Conservation (phyloP, 1,284 basidiomycete genomes). For the Microstroma glucosiphilum region DNA sequence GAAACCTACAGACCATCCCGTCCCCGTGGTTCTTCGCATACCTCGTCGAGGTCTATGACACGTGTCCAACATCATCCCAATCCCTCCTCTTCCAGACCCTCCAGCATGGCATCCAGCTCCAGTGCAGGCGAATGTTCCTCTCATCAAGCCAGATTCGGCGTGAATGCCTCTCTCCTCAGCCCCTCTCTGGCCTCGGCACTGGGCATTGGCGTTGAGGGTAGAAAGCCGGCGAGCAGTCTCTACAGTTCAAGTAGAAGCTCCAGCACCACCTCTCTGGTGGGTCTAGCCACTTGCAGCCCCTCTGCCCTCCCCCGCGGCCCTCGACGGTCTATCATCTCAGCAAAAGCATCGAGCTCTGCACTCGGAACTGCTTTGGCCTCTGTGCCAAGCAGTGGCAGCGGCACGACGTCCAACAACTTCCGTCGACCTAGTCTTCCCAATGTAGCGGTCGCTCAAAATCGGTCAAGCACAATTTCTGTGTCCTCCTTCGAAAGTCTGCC, state of each 20-base stretch:
- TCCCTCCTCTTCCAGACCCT: slow-evolving; percentile 27
- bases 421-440: slow-evolving; percentile 35
- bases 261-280: slow-evolving; percentile 10
- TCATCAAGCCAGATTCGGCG: slow-evolving; percentile 23
- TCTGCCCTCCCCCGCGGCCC: background rate
- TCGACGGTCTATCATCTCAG: background rate
- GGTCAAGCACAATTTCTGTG: slow-evolving; percentile 35
- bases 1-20: no score
- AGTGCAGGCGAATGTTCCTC: slow-evolving; percentile 14
- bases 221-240: no score
- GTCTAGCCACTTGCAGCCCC: background rate
- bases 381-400: slow-evolving; percentile 16
- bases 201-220: slow-evolving; percentile 18
- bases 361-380: slow-evolving; percentile 8
- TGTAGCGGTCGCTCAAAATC: slow-evolving; percentile 24
- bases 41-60: no score
- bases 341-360: background rate
- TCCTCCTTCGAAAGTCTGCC: slow-evolving; percentile 42
- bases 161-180: slow-evolving; percentile 26
- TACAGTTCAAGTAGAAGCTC: slow-evolving; percentile 11
- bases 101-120: slow-evolving; percentile 29
- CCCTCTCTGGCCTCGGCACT: slow-evolving; percentile 35
- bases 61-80: slow-evolving; percentile 8
- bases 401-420: slow-evolving; percentile 1
- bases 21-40: no score